These are phyloP conservation scores for Chrysosporium queenslandicum DNA, from an alignment of 2,329 filamentous ascomycete genomes.

Conservation along the genomic window DNA sequence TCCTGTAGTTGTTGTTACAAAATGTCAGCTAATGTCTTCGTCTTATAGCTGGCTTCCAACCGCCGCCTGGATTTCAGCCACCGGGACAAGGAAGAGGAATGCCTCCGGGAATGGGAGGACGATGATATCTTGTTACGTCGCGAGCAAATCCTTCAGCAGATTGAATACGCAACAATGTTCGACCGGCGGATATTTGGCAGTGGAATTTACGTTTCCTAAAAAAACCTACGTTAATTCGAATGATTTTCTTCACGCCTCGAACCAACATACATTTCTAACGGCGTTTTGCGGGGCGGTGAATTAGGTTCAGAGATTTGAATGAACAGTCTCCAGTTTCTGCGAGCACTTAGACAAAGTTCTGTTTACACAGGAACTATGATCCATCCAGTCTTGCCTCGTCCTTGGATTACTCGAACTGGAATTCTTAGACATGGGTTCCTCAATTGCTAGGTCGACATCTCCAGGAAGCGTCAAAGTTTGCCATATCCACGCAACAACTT, in stretches of 20 bases:
- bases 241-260: background rate
- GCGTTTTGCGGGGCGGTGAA: conserved; percentile 7
- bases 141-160: background rate
- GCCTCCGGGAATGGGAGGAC: conserved; percentile 42
- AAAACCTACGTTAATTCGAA: background rate
- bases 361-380: background rate
- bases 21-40: background rate
- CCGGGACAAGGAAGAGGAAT: conserved; percentile 46
- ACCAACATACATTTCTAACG: background rate
- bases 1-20: conserved; percentile 15
- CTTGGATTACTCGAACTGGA: background rate
- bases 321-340: background rate
- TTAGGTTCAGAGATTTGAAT: background rate
- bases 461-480: too few relatives aligned
- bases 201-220: conserved; percentile 1
- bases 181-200: background rate
- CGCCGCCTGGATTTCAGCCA: conserved; percentile 65
- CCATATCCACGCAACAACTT: too few relatives aligned
- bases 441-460: too few relatives aligned
- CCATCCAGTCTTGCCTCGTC: background rate
- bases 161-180: background rate
- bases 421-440: too few relatives aligned
- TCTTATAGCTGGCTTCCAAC: conserved; percentile 43
- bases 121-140: conserved; percentile 23
- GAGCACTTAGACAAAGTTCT: background rate